These are phyloP conservation scores for Penicillium canescens DNA, from an alignment of 495 filamentous ascomycete species.

Conservation along the genomic window DNA sequence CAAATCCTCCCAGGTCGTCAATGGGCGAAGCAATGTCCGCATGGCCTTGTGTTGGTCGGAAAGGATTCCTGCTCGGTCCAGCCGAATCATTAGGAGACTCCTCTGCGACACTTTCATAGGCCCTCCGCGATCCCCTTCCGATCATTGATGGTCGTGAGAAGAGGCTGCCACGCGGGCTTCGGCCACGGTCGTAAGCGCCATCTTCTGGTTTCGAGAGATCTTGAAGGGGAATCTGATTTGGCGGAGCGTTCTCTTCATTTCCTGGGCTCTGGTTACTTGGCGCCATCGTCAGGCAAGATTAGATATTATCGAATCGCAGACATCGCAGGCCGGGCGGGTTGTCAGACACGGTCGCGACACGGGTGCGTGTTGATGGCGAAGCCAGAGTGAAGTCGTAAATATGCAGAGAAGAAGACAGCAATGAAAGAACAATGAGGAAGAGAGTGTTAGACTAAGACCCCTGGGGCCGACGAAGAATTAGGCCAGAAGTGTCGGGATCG, in stretches of 20 bases:
- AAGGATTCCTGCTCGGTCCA: slow-evolving; percentile 20
- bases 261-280: slow-evolving; percentile 53
- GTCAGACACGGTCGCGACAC: slow-evolving; percentile 11
- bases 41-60: slow-evolving; percentile 27
- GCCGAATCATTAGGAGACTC: slow-evolving; percentile 46
- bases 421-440: not conserved
- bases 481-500: slow-evolving; percentile 4
- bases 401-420: not conserved
- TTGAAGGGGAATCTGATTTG: slow-evolving; percentile 77
- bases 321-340: slow-evolving; percentile 36
- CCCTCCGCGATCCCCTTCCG: slow-evolving; percentile 30
- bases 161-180: slow-evolving; percentile 29
- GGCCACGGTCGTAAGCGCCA: slow-evolving; percentile 26
- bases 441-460: not conserved
- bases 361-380: slow-evolving; percentile 5
- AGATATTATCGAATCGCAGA: slow-evolving; percentile 42
- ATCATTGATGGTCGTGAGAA: slow-evolving; percentile 41
- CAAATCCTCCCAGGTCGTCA: slow-evolving; percentile 54
- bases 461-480: not conserved
- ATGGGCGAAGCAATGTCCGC: slow-evolving; percentile 44
- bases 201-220: slow-evolving; percentile 66
- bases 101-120: slow-evolving; percentile 55
- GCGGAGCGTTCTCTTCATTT: slow-evolving; percentile 44
- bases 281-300: slow-evolving; percentile 57
- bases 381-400: not conserved